Percentiles rank a stretch among this genome's conserved stretches.
These are phyloP conservation scores for Fagopyrum esculentum DNA, from an alignment of 148 eudicot species.

Conservation along the genomic window DNA sequence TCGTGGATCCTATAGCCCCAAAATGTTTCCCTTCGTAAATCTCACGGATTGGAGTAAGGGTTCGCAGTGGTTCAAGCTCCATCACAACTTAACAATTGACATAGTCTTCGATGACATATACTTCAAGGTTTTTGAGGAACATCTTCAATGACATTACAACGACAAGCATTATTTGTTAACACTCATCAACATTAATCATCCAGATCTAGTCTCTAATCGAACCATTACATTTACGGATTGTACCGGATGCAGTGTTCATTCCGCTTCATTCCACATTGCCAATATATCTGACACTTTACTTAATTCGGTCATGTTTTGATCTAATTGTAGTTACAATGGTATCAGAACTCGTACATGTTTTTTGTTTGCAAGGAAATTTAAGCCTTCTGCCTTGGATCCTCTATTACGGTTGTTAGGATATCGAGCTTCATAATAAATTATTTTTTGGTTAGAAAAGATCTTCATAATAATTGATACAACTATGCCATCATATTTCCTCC, in stretches of 20 bases:
- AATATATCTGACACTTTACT: conserved; percentile 44
- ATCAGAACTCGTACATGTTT: no score
- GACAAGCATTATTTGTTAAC: conserved; percentile 74
- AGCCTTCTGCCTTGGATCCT: no score
- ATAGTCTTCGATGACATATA: conserved; percentile 39
- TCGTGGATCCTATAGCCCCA: conserved; percentile 51
- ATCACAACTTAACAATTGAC: conserved; percentile 34
- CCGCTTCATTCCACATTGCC: conserved; percentile 26
- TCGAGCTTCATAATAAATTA: no score
- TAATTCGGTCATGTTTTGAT: conserved; percentile 14
- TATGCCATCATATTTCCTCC: no score
- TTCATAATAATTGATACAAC: no score
- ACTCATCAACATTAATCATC: conserved; percentile 28
- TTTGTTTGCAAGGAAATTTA: no score
- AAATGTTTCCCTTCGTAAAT: conserved; percentile 43
- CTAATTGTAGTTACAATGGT: no score
- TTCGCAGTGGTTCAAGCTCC: conserved; percentile 59
- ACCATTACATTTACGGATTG: conserved; percentile 53
- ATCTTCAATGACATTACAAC: conserved; percentile 33
- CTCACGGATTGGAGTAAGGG: conserved; percentile 61
- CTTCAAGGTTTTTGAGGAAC: conserved; percentile 30
- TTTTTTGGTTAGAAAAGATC: no score
- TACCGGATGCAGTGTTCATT: conserved; percentile 51
- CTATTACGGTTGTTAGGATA: no score
- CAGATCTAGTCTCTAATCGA: conserved; percentile 20